Percentiles rank a stretch among this genome's conserved stretches.
phyloP scores from a whole-genome alignment of 768 basidiomycete species.

The Hebeloma cylindrosporum region DNA sequence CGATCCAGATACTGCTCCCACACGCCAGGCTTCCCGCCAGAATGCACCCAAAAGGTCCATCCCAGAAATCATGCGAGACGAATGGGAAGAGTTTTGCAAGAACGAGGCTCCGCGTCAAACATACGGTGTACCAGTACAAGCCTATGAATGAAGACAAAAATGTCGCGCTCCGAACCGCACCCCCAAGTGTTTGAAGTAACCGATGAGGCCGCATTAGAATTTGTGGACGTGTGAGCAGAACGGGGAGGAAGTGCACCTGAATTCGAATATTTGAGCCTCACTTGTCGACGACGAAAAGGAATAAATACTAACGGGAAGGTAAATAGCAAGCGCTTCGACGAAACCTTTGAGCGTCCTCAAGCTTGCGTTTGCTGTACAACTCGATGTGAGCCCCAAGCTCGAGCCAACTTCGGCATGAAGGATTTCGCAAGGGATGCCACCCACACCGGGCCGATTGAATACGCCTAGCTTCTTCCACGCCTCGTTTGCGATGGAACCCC shows the following conservation, averaged over 20 bases:
- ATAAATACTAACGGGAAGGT: conserved; percentile 62
- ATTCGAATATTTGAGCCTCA: neutral
- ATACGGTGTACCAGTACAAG: conserved; percentile 69
- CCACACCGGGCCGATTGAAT: conserved; percentile 49
- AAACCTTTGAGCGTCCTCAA: conserved; percentile 60
- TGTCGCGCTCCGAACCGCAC: conserved; percentile 62
- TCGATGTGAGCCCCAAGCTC: conserved; percentile 46
- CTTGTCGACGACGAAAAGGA: neutral
- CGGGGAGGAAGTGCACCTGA: conserved; percentile 73
- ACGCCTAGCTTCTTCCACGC: conserved; percentile 61
- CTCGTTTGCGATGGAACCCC: conserved; percentile 50
- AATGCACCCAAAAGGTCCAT: conserved; percentile 70
- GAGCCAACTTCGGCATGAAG: conserved; percentile 61
- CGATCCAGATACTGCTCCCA: conserved; percentile 77
- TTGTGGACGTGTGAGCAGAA: conserved; percentile 58
- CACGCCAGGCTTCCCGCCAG: conserved; percentile 68
- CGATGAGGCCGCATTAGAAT: conserved; percentile 46
- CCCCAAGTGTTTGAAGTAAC: conserved; percentile 42
- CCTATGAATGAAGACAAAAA: conserved; percentile 75
- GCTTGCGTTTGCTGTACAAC: conserved; percentile 59
- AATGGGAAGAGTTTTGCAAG: conserved; percentile 62
- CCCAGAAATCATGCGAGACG: conserved; percentile 78
- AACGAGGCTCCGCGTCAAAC: conserved; percentile 64
- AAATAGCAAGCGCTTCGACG: conserved; percentile 60
- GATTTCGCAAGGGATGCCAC: conserved; percentile 76